Conservation (phyloP, 1,284 basidiomycete genomes). For the Papiliotrema flavescens region DNA sequence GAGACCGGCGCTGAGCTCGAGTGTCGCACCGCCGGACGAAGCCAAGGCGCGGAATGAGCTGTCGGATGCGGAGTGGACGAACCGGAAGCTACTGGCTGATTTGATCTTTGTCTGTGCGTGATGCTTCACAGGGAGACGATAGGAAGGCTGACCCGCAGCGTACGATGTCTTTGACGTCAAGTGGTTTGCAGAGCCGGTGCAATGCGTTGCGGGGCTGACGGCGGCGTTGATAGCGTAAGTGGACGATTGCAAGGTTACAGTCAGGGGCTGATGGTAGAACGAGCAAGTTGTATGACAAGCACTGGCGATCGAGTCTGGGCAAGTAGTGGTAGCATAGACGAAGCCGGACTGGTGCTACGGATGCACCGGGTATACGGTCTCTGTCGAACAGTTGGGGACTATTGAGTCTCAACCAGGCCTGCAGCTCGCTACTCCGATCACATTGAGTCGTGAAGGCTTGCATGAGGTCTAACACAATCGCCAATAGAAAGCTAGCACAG, state of each 20-base stretch:
- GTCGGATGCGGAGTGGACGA: constrained; percentile 32
- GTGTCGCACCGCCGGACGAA: background rate
- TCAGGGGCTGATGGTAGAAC: constrained; percentile 10
- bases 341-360: background rate
- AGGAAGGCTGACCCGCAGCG: constrained; percentile 17
- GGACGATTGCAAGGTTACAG: background rate
- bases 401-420: too few species aligned
- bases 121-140: background rate
- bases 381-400: too few species aligned
- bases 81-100: constrained; percentile 38
- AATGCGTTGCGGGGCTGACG: constrained; percentile 33
- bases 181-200: constrained; percentile 39
- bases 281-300: constrained; percentile 29
- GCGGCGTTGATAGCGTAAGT: constrained; percentile 40
- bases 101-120: constrained; percentile 44
- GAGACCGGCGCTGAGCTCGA: background rate
- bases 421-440: too few species aligned
- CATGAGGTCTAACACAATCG: too few species aligned
- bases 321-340: constrained; percentile 9
- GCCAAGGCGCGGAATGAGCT: constrained; percentile 9
- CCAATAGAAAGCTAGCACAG: too few species aligned
- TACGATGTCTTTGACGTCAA: constrained; percentile 41
- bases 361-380: background rate
- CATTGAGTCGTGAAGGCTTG: too few species aligned
- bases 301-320: constrained; percentile 27